A percentile compares a stretch with the other conserved stretches of the same genome.
Evolutionary conservation across 257 asterid genomes (phyloP).

Genomic region (Petunia axillaris): DNA sequence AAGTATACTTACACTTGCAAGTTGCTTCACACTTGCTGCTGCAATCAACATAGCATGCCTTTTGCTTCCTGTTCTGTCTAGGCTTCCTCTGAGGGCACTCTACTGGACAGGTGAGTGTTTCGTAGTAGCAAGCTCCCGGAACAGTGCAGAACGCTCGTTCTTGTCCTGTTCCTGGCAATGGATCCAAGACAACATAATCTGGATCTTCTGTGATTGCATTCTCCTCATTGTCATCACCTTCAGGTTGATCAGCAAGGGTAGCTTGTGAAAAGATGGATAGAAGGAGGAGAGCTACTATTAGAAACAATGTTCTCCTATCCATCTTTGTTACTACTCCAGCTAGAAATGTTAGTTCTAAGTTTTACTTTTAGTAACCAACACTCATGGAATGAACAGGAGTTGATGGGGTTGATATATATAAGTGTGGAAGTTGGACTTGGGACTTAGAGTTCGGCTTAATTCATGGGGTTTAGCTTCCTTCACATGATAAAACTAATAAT

Average conservation of each 20-base stretch:
- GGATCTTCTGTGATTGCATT: constrained; percentile 41
- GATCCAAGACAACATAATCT: constrained; percentile 39
- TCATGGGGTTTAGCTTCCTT: constrained; percentile 31
- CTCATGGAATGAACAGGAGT: constrained; percentile 12
- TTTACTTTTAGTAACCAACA: neutral
- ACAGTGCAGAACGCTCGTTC: constrained; percentile 53
- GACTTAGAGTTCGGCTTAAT: constrained; percentile 43
- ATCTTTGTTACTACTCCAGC: constrained; percentile 27
- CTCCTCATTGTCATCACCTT: constrained; percentile 36
- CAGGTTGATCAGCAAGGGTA: constrained; percentile 43
- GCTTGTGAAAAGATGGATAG: constrained; percentile 48
- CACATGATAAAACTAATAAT: constrained; percentile 19
- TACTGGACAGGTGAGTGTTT: constrained; percentile 56
- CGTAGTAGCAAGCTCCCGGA: constrained; percentile 44
- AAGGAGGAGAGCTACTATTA: constrained; percentile 38
- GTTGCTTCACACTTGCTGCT: constrained; percentile 64
- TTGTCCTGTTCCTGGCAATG: constrained; percentile 45
- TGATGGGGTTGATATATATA: constrained; percentile 31
- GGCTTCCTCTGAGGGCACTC: constrained; percentile 67
- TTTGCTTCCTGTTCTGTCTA: constrained; percentile 53
- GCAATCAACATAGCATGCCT: constrained; percentile 69
- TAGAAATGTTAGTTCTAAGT: neutral
- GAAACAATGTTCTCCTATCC: constrained; percentile 46
- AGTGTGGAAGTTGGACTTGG: neutral
- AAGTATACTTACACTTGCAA: constrained; percentile 58